These are phyloP conservation scores for Lablab purpureus DNA, from an alignment of 306 rosid genomes.

Conservation along the genomic window DNA sequence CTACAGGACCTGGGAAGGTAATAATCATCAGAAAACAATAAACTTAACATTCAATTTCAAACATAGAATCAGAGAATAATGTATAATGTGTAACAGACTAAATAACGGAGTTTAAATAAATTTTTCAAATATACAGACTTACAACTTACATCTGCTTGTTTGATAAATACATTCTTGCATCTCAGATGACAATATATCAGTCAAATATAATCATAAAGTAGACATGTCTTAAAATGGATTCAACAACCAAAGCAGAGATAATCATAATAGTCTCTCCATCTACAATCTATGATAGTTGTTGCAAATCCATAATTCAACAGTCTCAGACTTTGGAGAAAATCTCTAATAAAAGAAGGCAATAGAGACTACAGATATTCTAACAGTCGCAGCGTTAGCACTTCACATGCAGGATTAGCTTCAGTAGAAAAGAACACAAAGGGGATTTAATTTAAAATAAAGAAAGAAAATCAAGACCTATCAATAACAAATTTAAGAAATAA, in stretches of 20 bases:
- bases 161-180: background rate
- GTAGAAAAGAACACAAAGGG: constrained; percentile 16
- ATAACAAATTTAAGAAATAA: constrained; percentile 5
- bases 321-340: background rate
- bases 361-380: background rate
- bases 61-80: background rate
- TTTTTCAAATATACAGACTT: background rate
- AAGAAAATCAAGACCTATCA: background rate
- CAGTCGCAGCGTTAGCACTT: background rate
- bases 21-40: constrained; percentile 18
- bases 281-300: background rate
- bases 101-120: background rate
- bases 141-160: background rate
- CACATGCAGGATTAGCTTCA: constrained; percentile 3
- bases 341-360: constrained; percentile 8
- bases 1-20: constrained; percentile 73
- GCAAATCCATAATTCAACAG: background rate
- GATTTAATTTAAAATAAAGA: background rate
- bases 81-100: background rate
- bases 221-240: constrained; percentile 8
- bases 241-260: background rate
- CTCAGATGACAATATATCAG: background rate
- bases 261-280: background rate
- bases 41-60: background rate
- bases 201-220: constrained; percentile 2